Percentiles rank a stretch among this genome's conserved stretches.
Evolutionary conservation across 2,329 filamentous ascomycete species (phyloP).

Genomic region (Leptoxyphium fumago): DNA sequence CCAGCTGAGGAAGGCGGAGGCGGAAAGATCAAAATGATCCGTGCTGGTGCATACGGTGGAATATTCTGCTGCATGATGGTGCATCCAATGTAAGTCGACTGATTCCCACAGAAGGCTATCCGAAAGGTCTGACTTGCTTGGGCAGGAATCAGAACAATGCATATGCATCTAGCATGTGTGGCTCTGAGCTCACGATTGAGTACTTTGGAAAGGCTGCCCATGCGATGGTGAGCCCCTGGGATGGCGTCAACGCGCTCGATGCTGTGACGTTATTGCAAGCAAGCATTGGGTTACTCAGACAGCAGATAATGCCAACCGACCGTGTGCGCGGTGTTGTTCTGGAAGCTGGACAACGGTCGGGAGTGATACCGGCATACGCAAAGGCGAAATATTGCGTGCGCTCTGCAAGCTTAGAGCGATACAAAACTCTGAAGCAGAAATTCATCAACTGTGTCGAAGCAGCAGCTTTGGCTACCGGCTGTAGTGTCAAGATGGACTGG

Average conservation of each 20-base stretch:
- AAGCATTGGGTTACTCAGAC: conserved; percentile 22
- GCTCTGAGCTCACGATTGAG: conserved; percentile 29
- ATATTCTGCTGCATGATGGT: no score
- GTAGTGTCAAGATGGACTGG: conserved; percentile 29
- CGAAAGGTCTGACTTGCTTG: no score
- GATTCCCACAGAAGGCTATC: no score
- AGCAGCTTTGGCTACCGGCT: conserved; percentile 34
- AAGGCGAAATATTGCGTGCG: conserved; percentile 24
- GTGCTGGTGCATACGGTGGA: conserved; percentile 27
- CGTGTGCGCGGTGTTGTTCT: conserved; percentile 22
- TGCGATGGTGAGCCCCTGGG: conserved; percentile 22
- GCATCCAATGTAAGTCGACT: no score
- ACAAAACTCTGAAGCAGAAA: conserved; percentile 17
- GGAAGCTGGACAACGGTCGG: conserved; percentile 17
- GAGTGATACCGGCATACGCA: conserved; percentile 27
- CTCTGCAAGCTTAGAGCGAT: conserved; percentile 15
- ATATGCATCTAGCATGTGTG: conserved; percentile 18
- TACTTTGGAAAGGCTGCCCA: conserved; percentile 31
- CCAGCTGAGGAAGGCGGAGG: conserved; percentile 28
- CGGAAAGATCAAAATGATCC: conserved; percentile 32
- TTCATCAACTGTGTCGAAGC: conserved; percentile 31
- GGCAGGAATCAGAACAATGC: conserved; percentile 31
- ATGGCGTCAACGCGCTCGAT: conserved; percentile 22
- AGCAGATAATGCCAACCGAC: conserved; percentile 26
- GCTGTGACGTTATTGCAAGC: conserved; percentile 19